These are phyloP conservation scores for Tulasnella sp. DNA, from an alignment of 768 basidiomycete species.

Conservation along the genomic window DNA sequence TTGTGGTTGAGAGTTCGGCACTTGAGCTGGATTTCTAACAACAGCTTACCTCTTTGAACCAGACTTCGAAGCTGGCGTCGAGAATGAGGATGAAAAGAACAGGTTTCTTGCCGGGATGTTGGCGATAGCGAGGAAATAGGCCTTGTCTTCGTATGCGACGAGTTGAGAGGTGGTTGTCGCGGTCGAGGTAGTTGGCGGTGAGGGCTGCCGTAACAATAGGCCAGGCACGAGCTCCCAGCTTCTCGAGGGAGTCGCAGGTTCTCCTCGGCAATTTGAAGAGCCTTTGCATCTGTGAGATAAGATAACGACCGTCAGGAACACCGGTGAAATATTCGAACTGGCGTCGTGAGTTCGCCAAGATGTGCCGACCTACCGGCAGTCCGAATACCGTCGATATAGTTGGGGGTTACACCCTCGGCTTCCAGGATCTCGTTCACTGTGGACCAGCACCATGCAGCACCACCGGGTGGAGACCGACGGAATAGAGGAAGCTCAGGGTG, in stretches of 20 bases:
- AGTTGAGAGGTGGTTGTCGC: conserved; percentile 84
- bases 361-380: conserved; percentile 62
- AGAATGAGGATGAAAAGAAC: conserved; percentile 96
- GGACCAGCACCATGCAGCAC: conserved; percentile 95
- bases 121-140: conserved; percentile 95
- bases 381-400: conserved; percentile 96
- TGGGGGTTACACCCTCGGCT: conserved; percentile 83
- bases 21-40: no score
- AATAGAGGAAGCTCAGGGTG: conserved; percentile 91
- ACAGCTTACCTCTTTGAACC: conserved; percentile 91
- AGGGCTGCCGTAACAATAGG: conserved; percentile 98
- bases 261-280: conserved; percentile 90
- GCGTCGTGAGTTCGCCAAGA: not conserved
- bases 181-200: conserved; percentile 92
- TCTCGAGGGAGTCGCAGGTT: conserved; percentile 91
- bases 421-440: conserved; percentile 89
- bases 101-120: conserved; percentile 95
- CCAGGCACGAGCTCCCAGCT: conserved; percentile 90
- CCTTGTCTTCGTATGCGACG: conserved; percentile 84
- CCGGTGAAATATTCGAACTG: not conserved
- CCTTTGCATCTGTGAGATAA: conserved; percentile 81
- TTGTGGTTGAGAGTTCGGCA: conserved; percentile 12
- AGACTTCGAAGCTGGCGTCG: conserved; percentile 88
- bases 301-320: not conserved
- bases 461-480: conserved; percentile 95